These are phyloP conservation scores for Wickerhamiella nectarea DNA, from an alignment of 805 yeast genomes.

Conservation along the genomic window DNA sequence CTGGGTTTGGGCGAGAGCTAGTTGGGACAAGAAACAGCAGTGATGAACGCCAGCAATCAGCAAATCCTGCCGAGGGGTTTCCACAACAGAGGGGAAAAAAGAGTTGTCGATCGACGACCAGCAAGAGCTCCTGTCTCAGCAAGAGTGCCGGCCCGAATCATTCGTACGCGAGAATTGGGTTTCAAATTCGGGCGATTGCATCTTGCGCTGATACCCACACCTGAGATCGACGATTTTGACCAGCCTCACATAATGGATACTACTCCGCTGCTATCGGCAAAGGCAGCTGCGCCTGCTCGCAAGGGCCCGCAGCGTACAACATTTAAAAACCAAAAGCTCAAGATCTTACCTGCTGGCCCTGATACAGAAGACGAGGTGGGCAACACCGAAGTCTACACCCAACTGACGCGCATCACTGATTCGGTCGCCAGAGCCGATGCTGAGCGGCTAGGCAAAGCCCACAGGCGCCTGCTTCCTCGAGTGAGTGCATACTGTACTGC, in stretches of 20 bases:
- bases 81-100: too few relatives aligned
- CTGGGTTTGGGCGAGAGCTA: too few relatives aligned
- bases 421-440: constrained; percentile 87
- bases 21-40: too few relatives aligned
- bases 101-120: too few relatives aligned
- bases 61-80: too few relatives aligned
- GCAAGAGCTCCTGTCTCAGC: too few relatives aligned
- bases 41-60: too few relatives aligned
- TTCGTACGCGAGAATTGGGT: too few relatives aligned
- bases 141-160: too few relatives aligned
- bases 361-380: constrained; percentile 36
- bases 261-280: constrained; percentile 1
- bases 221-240: too few relatives aligned
- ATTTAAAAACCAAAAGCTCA: constrained; percentile 76
- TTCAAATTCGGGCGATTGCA: too few relatives aligned
- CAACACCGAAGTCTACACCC: constrained; percentile 52
- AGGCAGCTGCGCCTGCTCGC: not conserved
- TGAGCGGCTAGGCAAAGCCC: constrained; percentile 77
- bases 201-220: too few relatives aligned
- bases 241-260: constrained; percentile 3
- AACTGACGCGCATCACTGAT: constrained; percentile 71
- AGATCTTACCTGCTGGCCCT: constrained; percentile 54
- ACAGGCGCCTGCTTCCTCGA: constrained; percentile 71
- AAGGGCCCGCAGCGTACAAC: constrained; percentile 54
- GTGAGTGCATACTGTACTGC: constrained; percentile 96